These are phyloP conservation scores for Aspergillus sp. DNA, from an alignment of 2,329 filamentous ascomycete species.

Conservation along the genomic window DNA sequence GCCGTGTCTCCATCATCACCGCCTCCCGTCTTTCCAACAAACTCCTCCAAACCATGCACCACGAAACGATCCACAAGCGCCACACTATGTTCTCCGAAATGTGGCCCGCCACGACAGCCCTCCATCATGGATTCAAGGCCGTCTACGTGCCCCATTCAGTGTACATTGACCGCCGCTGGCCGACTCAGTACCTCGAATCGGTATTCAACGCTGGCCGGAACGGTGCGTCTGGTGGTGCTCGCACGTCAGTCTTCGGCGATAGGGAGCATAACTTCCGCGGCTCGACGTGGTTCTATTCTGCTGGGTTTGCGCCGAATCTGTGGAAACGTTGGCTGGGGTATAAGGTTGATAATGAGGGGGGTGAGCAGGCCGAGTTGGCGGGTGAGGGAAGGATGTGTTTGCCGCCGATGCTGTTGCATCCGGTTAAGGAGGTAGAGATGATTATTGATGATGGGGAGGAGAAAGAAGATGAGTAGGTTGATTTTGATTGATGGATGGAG, in stretches of 20 bases:
- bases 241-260: conserved; percentile 75
- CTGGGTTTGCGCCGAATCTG: conserved; percentile 76
- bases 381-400: conserved; percentile 88
- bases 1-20: conserved; percentile 86
- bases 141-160: conserved; percentile 88
- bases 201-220: conserved; percentile 80
- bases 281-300: conserved; percentile 90
- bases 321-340: conserved; percentile 87
- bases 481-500: neutral
- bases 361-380: conserved; percentile 71
- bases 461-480: neutral
- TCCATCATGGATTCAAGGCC: conserved; percentile 91
- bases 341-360: conserved; percentile 74
- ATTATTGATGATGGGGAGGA: conserved; percentile 42
- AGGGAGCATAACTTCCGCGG: conserved; percentile 87
- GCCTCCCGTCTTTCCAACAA: conserved; percentile 79
- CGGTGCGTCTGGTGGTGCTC: conserved; percentile 71
- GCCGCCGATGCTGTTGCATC: conserved; percentile 85
- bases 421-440: conserved; percentile 73
- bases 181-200: conserved; percentile 71
- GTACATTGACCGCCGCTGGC: conserved; percentile 86
- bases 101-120: conserved; percentile 85
- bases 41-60: conserved; percentile 84
- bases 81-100: conserved; percentile 95
- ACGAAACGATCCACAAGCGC: conserved; percentile 79